Conservation (phyloP, 2,329 filamentous ascomycete genomes). For the Aureobasidium sp. region DNA sequence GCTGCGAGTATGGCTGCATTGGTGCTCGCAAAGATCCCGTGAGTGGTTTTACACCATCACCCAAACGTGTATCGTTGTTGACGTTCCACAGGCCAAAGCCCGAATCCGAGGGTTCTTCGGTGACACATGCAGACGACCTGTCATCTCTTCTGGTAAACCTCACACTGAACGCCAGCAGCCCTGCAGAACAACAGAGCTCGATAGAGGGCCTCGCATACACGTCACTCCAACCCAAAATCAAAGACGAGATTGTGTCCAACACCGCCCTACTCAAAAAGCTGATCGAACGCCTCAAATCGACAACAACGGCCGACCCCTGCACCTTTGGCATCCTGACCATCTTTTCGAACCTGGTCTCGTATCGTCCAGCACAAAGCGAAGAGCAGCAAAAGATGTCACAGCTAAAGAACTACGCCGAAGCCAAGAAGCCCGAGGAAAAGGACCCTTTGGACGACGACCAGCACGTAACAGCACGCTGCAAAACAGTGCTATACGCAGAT, state of each 20-base stretch:
- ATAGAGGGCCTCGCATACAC: slow-evolving; percentile 90
- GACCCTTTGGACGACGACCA: slow-evolving; percentile 68
- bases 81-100: not conserved
- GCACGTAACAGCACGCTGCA: slow-evolving; percentile 67
- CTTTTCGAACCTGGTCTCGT: slow-evolving; percentile 74
- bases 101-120: slow-evolving; percentile 5
- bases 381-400: slow-evolving; percentile 89
- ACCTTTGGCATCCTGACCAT: slow-evolving; percentile 83
- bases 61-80: not conserved
- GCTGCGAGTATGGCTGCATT: slow-evolving; percentile 44
- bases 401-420: slow-evolving; percentile 88
- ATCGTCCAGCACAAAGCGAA: slow-evolving; percentile 67
- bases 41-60: not conserved
- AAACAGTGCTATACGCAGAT: slow-evolving; percentile 67
- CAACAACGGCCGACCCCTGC: slow-evolving; percentile 16
- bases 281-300: slow-evolving; percentile 51
- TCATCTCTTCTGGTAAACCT: slow-evolving; percentile 53
- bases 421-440: slow-evolving; percentile 53
- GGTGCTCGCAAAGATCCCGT: slow-evolving; percentile 46
- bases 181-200: slow-evolving; percentile 49
- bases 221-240: slow-evolving; percentile 75
- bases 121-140: slow-evolving; percentile 35
- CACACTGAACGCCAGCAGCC: slow-evolving; percentile 48
- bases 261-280: slow-evolving; percentile 59
- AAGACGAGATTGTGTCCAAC: slow-evolving; percentile 69